Evolutionary conservation across 2,329 filamentous ascomycete genomes (phyloP), one percentile per base, ranked within the genome.

Genomic region (Fusarium papillatum): DNA sequence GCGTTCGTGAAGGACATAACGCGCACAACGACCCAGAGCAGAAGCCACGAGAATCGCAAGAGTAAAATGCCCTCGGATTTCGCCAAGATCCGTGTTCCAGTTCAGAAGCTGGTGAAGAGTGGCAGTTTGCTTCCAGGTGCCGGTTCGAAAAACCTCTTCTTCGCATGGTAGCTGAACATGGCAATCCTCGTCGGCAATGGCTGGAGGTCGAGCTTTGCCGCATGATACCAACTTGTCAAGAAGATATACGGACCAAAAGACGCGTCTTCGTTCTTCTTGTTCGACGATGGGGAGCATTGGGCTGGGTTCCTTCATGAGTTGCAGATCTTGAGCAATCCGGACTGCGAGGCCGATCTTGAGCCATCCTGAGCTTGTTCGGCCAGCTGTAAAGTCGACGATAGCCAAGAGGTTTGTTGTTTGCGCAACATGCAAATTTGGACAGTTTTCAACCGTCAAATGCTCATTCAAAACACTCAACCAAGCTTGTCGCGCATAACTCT

Each of bases 311-410:
- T 62, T 34, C 66, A 69, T 69, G n/a, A 69, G 66, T 10, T 60
- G 46, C 7, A 57, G 36, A 39, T 69, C 66, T 22, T 69, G 66
- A 2, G 60, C 60, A 22, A 69, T 69, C 1, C 66, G n/a, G 19
- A 65, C 61, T n/a, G 66, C 61, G 14, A 69, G 66, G 6, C 66
- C 66, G 24, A 69, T 60, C 14, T 69, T 69, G 22, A 69, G 46
- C 66, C 66, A 69, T 16, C 50, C 66, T 5, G 60, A 65, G 17
- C 66, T 62, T 29, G 62, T 64, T n/a, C 43, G 46, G 2, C 62
- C 62, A 36, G 62, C 62, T 64, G 62, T 64, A 39, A 64, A 64
- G 24, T 64, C 62, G 0, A 64, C 43, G 13, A 64, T 64, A 1
- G 43, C 62, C 7, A 64, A 5, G 6, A 64, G 41, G 17, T 53